These are phyloP conservation scores for Colletotrichum truncatum DNA, from an alignment of 2,329 filamentous ascomycete species.

Conservation along the genomic window DNA sequence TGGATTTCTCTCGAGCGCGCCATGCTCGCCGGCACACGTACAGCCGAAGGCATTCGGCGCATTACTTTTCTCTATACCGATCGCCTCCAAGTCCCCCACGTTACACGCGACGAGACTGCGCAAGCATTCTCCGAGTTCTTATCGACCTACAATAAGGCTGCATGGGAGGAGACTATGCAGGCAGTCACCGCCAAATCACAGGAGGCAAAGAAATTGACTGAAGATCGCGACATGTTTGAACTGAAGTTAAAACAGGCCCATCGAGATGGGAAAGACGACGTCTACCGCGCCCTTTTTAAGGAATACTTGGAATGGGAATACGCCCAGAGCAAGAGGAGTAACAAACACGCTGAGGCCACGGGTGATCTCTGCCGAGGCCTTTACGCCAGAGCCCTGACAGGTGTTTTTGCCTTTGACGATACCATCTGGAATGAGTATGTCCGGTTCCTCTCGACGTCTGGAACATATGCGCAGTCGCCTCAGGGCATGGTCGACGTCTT, in stretches of 20 bases:
- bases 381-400: slow-evolving; percentile 79
- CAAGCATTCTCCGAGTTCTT: slow-evolving; percentile 80
- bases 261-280: slow-evolving; percentile 63
- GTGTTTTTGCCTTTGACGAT: slow-evolving; percentile 77
- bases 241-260: slow-evolving; percentile 68
- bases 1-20: slow-evolving; percentile 79
- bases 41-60: slow-evolving; percentile 66
- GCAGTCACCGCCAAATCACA: slow-evolving; percentile 70
- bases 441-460: slow-evolving; percentile 71
- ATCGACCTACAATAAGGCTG: slow-evolving; percentile 73
- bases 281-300: slow-evolving; percentile 59
- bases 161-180: slow-evolving; percentile 80
- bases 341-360: slow-evolving; percentile 52
- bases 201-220: slow-evolving; percentile 70
- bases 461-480: slow-evolving; percentile 49
- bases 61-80: slow-evolving; percentile 76
- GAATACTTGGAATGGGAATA: slow-evolving; percentile 91
- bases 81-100: slow-evolving; percentile 77
- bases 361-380: slow-evolving; percentile 69
- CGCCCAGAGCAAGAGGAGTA: slow-evolving; percentile 65
- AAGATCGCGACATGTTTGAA: slow-evolving; percentile 74
- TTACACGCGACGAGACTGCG: slow-evolving; percentile 78
- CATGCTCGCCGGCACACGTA: slow-evolving; percentile 66
- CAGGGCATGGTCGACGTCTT: slow-evolving; percentile 72
- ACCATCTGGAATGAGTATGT: slow-evolving; percentile 85